A percentile compares a stretch with the other conserved stretches of the same genome.
These are phyloP conservation scores for Podospora fimiseda DNA, from an alignment of 495 filamentous ascomycete genomes.

Conservation along the genomic window DNA sequence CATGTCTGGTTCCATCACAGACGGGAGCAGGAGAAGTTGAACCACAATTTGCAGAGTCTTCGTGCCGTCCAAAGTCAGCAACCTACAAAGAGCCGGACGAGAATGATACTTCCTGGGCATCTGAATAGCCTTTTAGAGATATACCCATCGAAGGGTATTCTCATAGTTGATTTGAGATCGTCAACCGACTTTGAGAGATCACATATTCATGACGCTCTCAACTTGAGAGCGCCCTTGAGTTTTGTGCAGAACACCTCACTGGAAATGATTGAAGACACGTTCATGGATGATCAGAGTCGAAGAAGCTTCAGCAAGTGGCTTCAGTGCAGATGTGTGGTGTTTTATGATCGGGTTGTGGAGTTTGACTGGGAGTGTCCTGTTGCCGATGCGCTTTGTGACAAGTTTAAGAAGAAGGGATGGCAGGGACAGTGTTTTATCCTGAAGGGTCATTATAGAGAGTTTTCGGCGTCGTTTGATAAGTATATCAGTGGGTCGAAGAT, in stretches of 20 bases:
- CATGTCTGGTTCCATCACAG: conserved; percentile 43
- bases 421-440: conserved; percentile 40
- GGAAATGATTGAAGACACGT: conserved; percentile 44
- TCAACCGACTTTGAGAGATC: conserved; percentile 38
- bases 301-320: conserved; percentile 41
- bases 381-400: conserved; percentile 34
- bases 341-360: conserved; percentile 41
- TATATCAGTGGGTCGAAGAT: conserved; percentile 38
- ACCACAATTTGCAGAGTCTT: conserved; percentile 33
- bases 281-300: conserved; percentile 39
- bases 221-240: conserved; percentile 38
- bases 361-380: conserved; percentile 42
- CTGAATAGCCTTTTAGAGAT: conserved; percentile 42
- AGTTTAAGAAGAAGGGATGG: conserved; percentile 38
- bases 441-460: conserved; percentile 45
- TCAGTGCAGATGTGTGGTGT: conserved; percentile 39
- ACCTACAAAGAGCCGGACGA: conserved; percentile 20
- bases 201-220: conserved; percentile 42
- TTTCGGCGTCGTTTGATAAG: conserved; percentile 39
- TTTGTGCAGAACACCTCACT: conserved; percentile 37
- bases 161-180: conserved; percentile 41
- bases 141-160: conserved; percentile 35
- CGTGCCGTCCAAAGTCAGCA: conserved; percentile 23
- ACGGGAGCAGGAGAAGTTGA: conserved; percentile 34
- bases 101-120: conserved; percentile 44